phyloP scores from a whole-genome alignment of 495 filamentous ascomycete species.

The Penicillium psychrofluorescens region DNA sequence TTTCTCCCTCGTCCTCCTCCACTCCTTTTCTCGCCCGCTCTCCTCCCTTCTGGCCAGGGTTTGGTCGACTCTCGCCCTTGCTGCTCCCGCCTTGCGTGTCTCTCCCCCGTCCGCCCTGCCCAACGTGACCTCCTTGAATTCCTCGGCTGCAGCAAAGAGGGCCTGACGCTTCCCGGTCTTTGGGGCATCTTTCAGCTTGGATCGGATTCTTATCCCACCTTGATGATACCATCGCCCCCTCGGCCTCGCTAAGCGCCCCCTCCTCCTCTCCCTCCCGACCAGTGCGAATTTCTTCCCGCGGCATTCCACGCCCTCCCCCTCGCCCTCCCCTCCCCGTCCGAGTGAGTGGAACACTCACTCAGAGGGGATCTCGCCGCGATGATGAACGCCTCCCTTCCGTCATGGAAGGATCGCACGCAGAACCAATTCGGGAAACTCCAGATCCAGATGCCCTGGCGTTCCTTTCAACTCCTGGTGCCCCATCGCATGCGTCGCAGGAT shows the following conservation, averaged over 20 bases:
- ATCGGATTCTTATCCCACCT: too few relatives aligned
- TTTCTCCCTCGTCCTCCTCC: conserved; percentile 3
- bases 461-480: conserved; percentile 49
- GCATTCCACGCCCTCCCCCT: conserved; percentile 16
- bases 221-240: too few relatives aligned
- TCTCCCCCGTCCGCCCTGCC: background rate
- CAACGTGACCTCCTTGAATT: conserved; percentile 10
- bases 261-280: background rate
- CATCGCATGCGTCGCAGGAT: conserved; percentile 66
- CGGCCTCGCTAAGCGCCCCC: conserved; percentile 17
- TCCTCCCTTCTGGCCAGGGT: background rate
- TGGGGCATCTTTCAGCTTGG: conserved; percentile 11
- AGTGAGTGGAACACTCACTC: conserved; percentile 19
- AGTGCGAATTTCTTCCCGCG: conserved; percentile 10
- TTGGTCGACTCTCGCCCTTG: conserved; percentile 7
- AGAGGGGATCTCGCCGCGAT: conserved; percentile 19
- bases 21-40: conserved; percentile 7
- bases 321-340: conserved; percentile 1
- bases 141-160: background rate
- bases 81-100: conserved; percentile 14
- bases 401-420: conserved; percentile 46
- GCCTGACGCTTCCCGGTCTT: conserved; percentile 7
- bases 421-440: conserved; percentile 42
- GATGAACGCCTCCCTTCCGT: conserved; percentile 36
- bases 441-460: conserved; percentile 44